phyloP scores from a whole-genome alignment of 139 green algal species.

The Picochlorum sp. region DNA sequence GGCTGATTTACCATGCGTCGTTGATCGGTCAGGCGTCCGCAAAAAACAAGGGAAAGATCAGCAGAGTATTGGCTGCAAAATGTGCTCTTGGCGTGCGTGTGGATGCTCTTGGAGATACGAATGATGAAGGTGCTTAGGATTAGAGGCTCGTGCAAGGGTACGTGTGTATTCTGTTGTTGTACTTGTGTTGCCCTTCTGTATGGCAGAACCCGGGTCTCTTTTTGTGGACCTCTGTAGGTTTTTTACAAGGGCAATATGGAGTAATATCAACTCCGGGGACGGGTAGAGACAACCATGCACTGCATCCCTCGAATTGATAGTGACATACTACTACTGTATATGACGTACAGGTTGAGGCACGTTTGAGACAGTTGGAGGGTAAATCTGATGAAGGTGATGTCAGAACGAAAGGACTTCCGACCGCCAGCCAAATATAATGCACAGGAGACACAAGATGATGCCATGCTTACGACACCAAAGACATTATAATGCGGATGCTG shows the following conservation, averaged over 20 bases:
- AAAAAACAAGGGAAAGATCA: slow-evolving; percentile 98
- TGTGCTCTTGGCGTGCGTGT: slow-evolving; percentile 84
- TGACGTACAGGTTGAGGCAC: slow-evolving; percentile 72
- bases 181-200: not conserved
- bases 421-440: slow-evolving; percentile 63
- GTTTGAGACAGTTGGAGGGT: slow-evolving; percentile 88
- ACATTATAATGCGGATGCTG: slow-evolving; percentile 80
- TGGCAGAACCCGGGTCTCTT: slow-evolving; percentile 30
- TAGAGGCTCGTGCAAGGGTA: slow-evolving; percentile 81
- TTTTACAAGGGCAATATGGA: slow-evolving; percentile 44
- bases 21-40: slow-evolving; percentile 80
- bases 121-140: slow-evolving; percentile 71
- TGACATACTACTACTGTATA: slow-evolving; percentile 18
- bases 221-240: slow-evolving; percentile 19
- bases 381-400: slow-evolving; percentile 47
- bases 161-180: not conserved
- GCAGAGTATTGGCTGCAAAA: slow-evolving; percentile 92
- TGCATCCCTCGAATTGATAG: slow-evolving; percentile 38
- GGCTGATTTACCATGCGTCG: slow-evolving; percentile 96
- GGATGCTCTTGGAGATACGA: slow-evolving; percentile 81
- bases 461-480: slow-evolving; percentile 41
- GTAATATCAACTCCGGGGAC: slow-evolving; percentile 33
- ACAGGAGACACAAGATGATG: slow-evolving; percentile 31
- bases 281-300: slow-evolving; percentile 42
- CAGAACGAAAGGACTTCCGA: slow-evolving; percentile 26